Percentiles rank a stretch among this genome's conserved stretches.
Conservation (phyloP, 148 eudicot species). For the Rhododendron ovatum region DNA sequence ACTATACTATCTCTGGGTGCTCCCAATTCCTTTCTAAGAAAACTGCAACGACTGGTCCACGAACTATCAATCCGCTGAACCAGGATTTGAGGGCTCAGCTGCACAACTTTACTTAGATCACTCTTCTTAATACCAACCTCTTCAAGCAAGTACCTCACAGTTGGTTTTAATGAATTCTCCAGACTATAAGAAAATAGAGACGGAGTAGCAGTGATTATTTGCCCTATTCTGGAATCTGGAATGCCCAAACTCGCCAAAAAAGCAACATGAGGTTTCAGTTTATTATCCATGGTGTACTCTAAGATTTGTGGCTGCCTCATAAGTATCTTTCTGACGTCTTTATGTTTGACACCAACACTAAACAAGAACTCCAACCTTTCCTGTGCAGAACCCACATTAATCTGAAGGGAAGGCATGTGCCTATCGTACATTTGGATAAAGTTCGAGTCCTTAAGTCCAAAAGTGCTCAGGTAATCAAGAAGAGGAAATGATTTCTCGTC, state of each 20-base stretch:
- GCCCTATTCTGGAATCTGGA: constrained; percentile 76
- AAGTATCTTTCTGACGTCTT: constrained; percentile 69
- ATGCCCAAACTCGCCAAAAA: constrained; percentile 73
- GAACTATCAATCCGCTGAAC: constrained; percentile 85
- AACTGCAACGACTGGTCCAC: constrained; percentile 72
- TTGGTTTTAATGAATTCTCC: constrained; percentile 84
- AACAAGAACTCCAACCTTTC: constrained; percentile 75
- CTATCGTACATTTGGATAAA: constrained; percentile 77
- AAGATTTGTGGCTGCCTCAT: constrained; percentile 88
- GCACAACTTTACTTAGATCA: constrained; percentile 84
- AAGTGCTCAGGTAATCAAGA: constrained; percentile 81
- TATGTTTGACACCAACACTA: constrained; percentile 78
- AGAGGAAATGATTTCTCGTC: constrained; percentile 86
- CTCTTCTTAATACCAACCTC: constrained; percentile 79
- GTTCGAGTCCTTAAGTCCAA: constrained; percentile 80
- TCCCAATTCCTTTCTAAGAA: constrained; percentile 73
- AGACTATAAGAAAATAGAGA: constrained; percentile 85
- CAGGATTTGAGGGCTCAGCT: constrained; percentile 92
- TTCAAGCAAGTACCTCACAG: constrained; percentile 77
- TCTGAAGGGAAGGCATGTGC: constrained; percentile 83
- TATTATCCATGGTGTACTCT: constrained; percentile 75
- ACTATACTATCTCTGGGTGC: constrained; percentile 84
- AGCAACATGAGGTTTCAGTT: constrained; percentile 80
- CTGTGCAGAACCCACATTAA: constrained; percentile 64
- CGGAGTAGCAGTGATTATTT: constrained; percentile 79